Conservation (phyloP, 768 basidiomycete genomes). For the Neoboletus brunneissimus region DNA sequence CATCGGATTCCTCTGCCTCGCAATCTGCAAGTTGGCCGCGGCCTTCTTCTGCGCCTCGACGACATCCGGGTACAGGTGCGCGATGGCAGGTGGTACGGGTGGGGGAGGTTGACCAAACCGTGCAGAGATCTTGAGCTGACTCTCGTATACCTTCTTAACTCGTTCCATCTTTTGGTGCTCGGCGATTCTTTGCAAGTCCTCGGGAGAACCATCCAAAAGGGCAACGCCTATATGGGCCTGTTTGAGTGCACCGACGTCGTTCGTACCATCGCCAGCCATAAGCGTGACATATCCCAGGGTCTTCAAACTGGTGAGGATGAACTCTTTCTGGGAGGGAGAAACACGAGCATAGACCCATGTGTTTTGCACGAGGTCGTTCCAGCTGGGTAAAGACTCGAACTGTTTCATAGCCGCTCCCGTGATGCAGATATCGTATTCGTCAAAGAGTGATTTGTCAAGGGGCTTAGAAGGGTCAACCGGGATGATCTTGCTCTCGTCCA, state of each 20-base stretch:
- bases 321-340: constrained; percentile 93
- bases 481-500: constrained; percentile 90
- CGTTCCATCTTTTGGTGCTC: constrained; percentile 88
- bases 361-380: constrained; percentile 83
- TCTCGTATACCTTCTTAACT: constrained; percentile 96
- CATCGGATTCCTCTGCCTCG: constrained; percentile 82
- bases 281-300: constrained; percentile 87
- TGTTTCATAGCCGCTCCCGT: constrained; percentile 94
- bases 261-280: constrained; percentile 99
- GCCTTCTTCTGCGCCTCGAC: constrained; percentile 88
- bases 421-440: constrained; percentile 92
- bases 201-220: constrained; percentile 83
- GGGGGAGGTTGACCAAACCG: constrained; percentile 94
- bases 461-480: constrained; percentile 79
- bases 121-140: constrained; percentile 84
- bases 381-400: constrained; percentile 66
- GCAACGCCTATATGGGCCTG: constrained; percentile 98
- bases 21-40: constrained; percentile 56
- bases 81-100: constrained; percentile 85
- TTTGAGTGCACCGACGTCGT: constrained; percentile 97
- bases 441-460: constrained; percentile 72
- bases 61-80: constrained; percentile 84
- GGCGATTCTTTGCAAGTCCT: constrained; percentile 91
- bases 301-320: constrained; percentile 88
- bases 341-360: constrained; percentile 99